Evolutionary conservation across 495 filamentous ascomycete species (phyloP), one percentile per base, ranked within the genome.

Genomic region (Penicillium flavigenum): DNA sequence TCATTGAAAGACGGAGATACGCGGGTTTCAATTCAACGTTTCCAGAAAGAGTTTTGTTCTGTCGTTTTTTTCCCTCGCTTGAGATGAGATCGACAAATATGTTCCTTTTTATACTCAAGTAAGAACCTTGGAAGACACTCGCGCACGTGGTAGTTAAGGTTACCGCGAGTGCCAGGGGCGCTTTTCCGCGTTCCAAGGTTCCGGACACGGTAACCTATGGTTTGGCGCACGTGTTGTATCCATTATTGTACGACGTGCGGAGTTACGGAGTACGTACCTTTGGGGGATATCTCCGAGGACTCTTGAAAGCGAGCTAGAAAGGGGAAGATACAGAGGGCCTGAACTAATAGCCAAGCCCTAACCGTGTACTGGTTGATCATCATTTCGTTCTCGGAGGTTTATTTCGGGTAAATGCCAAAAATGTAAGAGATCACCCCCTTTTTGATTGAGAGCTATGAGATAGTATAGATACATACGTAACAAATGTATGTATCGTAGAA

Each of bases 1-100:
- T 75, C 73, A 76, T 76, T 20, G 34, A 58, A 58, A 53, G 46
- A 42, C 53, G 41, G 26, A 43, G 46, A 53, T 53, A 45, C 19
- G 34, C 27, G 44, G 44, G 1, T 26, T 38, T 41, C 59, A 49
- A 34, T 47, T 2, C 29, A 24, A 45, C 4, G 6, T 54, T n/a
- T 38, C 9, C 11, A 39, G 5, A 39, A n/a, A 39, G 17, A 42
- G n/a, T 27, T 6, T 16, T 6, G 7, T 6, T 17, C 12, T 12
- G 11, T n/a, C 41, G n/a, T 52, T 48, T 49, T n/a, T 9, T 43
- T 22, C 7, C 48, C 8, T 47, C 10, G 5, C 34, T 17, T 8
- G 8, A 9, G 36, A 39, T 39, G 19, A 54, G 58, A 60, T 68
- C 58, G 60, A 31, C 60, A 57, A 55, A 8, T 20, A 51, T 51